Evolutionary conservation across 495 filamentous ascomycete genomes (phyloP).

Genomic region (Jackrogersella multiformis): DNA sequence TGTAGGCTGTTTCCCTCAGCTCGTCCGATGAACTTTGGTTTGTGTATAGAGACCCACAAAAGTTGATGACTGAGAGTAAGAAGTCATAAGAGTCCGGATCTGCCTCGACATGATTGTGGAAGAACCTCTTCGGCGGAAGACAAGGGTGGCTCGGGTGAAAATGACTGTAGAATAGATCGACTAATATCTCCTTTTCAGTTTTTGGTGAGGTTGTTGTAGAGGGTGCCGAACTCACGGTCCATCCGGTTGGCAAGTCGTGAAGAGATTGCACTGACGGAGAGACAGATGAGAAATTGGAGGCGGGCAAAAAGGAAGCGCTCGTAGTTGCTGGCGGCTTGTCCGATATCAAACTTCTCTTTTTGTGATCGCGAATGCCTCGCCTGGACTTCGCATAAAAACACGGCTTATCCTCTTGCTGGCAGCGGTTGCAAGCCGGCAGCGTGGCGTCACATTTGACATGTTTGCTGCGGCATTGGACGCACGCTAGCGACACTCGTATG

Average conservation of each 20-base stretch:
- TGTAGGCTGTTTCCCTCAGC: slow-evolving; percentile 55
- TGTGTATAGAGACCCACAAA: slow-evolving; percentile 63
- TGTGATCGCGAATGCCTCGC: slow-evolving; percentile 59
- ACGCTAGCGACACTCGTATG: slow-evolving; percentile 60
- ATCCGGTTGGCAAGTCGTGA: slow-evolving; percentile 37
- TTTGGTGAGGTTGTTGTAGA: slow-evolving; percentile 26
- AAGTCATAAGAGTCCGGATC: slow-evolving; percentile 48
- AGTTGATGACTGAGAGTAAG: slow-evolving; percentile 65
- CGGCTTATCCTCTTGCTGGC: slow-evolving; percentile 53
- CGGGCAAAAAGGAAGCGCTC: slow-evolving; percentile 22
- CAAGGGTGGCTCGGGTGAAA: slow-evolving; percentile 70
- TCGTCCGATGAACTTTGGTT: slow-evolving; percentile 49
- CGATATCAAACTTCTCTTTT: slow-evolving; percentile 50
- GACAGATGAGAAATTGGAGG: slow-evolving; percentile 23
- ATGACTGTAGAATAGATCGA: slow-evolving; percentile 63
- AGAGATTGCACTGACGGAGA: slow-evolving; percentile 28
- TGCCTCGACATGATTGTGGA: slow-evolving; percentile 45
- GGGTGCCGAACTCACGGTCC: slow-evolving; percentile 30
- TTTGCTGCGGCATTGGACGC: slow-evolving; percentile 65
- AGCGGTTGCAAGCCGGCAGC: slow-evolving; percentile 58
- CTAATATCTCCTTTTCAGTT: slow-evolving; percentile 34
- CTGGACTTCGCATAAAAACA: slow-evolving; percentile 64
- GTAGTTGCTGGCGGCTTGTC: slow-evolving; percentile 41
- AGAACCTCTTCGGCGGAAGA: slow-evolving; percentile 58
- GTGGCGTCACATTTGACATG: slow-evolving; percentile 69